Evolutionary conservation across 2,329 filamentous ascomycete species (phyloP).

Genomic region (Cercospora citrullina): DNA sequence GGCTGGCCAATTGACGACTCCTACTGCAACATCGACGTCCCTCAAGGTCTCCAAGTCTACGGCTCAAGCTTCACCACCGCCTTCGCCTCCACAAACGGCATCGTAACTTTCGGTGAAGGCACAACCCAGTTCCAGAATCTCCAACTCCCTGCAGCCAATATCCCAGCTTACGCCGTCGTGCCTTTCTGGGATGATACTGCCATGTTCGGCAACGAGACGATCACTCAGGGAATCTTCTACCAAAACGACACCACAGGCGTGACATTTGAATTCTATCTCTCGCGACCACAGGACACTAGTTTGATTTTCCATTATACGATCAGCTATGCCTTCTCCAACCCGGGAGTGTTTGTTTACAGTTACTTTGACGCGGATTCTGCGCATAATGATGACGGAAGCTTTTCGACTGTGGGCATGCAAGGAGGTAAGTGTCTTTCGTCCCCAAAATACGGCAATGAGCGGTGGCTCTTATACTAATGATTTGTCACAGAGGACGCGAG

Average conservation of each 20-base stretch:
- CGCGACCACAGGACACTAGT: slow-evolving; percentile 21
- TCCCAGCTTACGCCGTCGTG: slow-evolving; percentile 34
- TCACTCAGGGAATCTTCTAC: slow-evolving; percentile 39
- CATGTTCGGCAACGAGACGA: slow-evolving; percentile 24
- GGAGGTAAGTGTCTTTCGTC: too few relatives aligned
- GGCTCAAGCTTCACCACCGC: slow-evolving; percentile 19
- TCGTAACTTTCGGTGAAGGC: slow-evolving; percentile 34
- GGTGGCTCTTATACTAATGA: not conserved
- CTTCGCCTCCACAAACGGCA: slow-evolving; percentile 37
- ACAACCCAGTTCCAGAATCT: slow-evolving; percentile 30
- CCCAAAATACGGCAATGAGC: too few relatives aligned
- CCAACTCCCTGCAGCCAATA: slow-evolving; percentile 27
- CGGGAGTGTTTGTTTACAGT: slow-evolving; percentile 35
- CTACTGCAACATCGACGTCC: slow-evolving; percentile 37
- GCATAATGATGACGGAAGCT: slow-evolving; percentile 25
- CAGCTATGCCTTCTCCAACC: slow-evolving; percentile 31
- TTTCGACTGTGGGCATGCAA: slow-evolving; percentile 34
- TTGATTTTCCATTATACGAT: slow-evolving; percentile 38
- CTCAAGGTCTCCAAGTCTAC: slow-evolving; percentile 36
- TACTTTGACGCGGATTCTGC: slow-evolving; percentile 34
- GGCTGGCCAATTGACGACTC: slow-evolving; percentile 37
- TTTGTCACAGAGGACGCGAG: not conserved
- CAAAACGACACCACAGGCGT: slow-evolving; percentile 30
- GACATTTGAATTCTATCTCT: slow-evolving; percentile 38
- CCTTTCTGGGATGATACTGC: slow-evolving; percentile 40